Base-by-base conservation (phyloP, 805 yeast genomes). In the Monosporozyma unispora region DNA sequence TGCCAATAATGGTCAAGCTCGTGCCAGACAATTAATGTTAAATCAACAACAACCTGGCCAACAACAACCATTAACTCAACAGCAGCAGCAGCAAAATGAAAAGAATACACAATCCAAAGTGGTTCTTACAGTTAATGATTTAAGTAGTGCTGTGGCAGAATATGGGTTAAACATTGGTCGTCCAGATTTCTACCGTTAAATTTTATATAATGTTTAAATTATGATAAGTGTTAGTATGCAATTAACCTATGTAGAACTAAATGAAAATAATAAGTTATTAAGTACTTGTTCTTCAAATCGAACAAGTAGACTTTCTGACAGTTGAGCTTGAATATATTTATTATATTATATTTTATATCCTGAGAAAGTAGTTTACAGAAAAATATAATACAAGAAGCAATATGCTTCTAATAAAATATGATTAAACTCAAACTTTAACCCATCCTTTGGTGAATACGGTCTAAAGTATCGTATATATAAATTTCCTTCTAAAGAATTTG, bases 101-200 rank as follows among this genome's bases (percentile, higher is more conserved):
- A 63, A 59, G 53, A 57, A 59, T 1, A 61, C 64, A 4, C 64
- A 80, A 52, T 86, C 85, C 37, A 90, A 88, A 62, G 84, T 88
- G 38, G 91, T 89, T 4, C 75, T 93, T 52, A 90, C 97, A 0
- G 87, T 89, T 80, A 96, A 89, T 54, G 98, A 93, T 62, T 73
- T 93, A 60, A 83, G 96, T 57, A 85, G 88, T 63, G 98, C 98
- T 1, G 73, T 95, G 52, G 80, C 88, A 43, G 99, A 93, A 63
- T 93, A 93, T 62, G 96, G 96, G 2, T 73, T 93, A 56, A 90
- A 93, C 60, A 80, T 93, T 4, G 79, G 83, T 54, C 78, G 96
- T 59, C 98, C 99, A 0, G 98, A 89, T 56, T 93, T 90, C 66
- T 93, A 93, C 69, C 82, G 97, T 57, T 91, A 68, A 37, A 14